phyloP scores from a whole-genome alignment of 129 eudicot genomes.

The Flaveria linearis region DNA sequence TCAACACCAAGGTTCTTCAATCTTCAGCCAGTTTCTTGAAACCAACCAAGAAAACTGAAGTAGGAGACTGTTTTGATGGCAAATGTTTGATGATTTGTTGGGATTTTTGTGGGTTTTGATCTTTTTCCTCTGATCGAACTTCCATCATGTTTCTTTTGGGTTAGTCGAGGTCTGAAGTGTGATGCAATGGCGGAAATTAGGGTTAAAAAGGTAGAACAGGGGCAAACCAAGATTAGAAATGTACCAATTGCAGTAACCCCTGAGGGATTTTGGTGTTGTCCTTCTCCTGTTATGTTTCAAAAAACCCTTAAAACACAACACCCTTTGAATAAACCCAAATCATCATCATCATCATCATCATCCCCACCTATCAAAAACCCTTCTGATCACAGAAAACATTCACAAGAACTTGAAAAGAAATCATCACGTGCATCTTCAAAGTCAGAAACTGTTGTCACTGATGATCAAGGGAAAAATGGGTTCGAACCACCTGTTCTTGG shows the following conservation, averaged over 20 bases:
- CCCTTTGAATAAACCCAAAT: conserved; percentile 61
- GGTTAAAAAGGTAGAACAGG: conserved; percentile 56
- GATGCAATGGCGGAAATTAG: conserved; percentile 77
- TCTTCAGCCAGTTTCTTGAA: too few species aligned
- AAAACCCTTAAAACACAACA: conserved; percentile 58
- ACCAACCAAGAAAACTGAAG: too few species aligned
- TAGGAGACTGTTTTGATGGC: neutral
- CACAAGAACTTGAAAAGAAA: conserved; percentile 47
- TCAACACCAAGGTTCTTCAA: neutral
- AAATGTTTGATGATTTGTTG: conserved; percentile 15
- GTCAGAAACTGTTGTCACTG: conserved; percentile 36
- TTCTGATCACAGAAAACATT: conserved; percentile 61
- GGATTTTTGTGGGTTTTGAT: conserved; percentile 17
- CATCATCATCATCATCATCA: conserved; percentile 48
- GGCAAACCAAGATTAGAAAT: conserved; percentile 77
- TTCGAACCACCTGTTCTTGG: conserved; percentile 43
- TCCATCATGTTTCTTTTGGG: conserved; percentile 21
- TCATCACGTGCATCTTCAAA: conserved; percentile 44
- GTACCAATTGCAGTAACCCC: conserved; percentile 99
- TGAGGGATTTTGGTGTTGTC: conserved; percentile 99
- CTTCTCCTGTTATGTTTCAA: conserved; percentile 90
- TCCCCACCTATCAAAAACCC: conserved; percentile 38
- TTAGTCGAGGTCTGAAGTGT: conserved; percentile 28
- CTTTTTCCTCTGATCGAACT: neutral
- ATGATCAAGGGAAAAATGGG: conserved; percentile 43